These are phyloP conservation scores for Phytophthora sp. DNA, from an alignment of 352 stramenopile genomes.

Conservation along the genomic window DNA sequence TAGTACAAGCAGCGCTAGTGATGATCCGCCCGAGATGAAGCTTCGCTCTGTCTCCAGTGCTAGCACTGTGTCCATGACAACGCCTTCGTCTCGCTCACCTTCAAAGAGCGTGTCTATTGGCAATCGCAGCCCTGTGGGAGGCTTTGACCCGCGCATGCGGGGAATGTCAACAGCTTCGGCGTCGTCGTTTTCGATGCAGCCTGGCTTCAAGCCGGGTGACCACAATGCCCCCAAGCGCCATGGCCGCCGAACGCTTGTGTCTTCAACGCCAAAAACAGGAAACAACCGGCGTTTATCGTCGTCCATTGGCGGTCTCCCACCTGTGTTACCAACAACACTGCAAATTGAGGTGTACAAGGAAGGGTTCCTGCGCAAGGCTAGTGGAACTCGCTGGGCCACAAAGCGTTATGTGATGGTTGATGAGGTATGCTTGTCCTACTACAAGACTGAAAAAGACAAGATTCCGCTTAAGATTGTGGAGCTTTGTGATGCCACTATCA, in stretches of 20 bases:
- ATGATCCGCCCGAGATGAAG: constrained; percentile 48
- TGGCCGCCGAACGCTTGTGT: constrained; percentile 70
- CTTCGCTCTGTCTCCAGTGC: constrained; percentile 64
- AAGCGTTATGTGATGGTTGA: constrained; percentile 91
- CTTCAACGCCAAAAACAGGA: constrained; percentile 49
- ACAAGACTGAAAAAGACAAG: constrained; percentile 85
- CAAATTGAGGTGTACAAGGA: constrained; percentile 85
- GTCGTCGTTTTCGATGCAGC: constrained; percentile 67
- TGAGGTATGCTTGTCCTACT: constrained; percentile 84
- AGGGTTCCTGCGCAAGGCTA: constrained; percentile 84
- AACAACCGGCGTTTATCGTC: constrained; percentile 55
- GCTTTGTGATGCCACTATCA: constrained; percentile 81
- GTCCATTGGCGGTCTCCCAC: constrained; percentile 43
- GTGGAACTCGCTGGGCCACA: constrained; percentile 79
- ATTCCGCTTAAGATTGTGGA: constrained; percentile 89
- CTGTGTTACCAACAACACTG: constrained; percentile 69
- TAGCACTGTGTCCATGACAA: constrained; percentile 46
- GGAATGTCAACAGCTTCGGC: constrained; percentile 46
- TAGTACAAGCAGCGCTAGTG: constrained; percentile 63
- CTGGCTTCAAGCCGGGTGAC: constrained; percentile 58
- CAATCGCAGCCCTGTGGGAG: constrained; percentile 32
- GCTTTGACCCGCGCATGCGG: constrained; percentile 36
- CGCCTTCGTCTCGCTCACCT: constrained; percentile 50
- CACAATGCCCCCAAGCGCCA: constrained; percentile 51
- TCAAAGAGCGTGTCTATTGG: constrained; percentile 53